Percentiles rank a stretch among this genome's conserved stretches.
Conservation (phyloP, 805 yeast species). For the Teunomyces aglyptinius region DNA sequence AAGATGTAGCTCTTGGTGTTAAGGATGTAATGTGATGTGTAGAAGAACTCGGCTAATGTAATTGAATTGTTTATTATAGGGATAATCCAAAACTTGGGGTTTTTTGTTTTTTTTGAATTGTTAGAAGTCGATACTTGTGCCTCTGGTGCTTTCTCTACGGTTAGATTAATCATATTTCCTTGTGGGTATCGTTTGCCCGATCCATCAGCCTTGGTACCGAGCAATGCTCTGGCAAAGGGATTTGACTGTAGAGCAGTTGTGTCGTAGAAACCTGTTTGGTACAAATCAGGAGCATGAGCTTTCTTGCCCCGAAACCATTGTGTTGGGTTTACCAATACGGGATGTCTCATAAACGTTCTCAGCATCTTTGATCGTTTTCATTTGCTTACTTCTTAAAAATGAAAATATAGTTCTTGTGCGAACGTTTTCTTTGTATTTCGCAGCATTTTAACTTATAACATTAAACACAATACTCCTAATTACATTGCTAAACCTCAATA, state of each 20-base stretch:
- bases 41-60: conserved; percentile 1
- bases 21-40: conserved; percentile 27
- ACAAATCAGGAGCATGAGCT: conserved; percentile 19
- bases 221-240: conserved; percentile 27
- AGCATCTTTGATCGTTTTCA: background rate
- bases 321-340: conserved; percentile 29
- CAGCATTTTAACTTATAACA: background rate
- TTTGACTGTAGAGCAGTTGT: conserved; percentile 16
- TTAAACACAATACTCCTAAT: background rate
- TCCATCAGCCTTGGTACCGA: conserved; percentile 26
- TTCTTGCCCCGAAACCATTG: conserved; percentile 24
- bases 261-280: conserved; percentile 17
- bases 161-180: conserved; percentile 24
- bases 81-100: conserved; percentile 3
- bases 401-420: background rate
- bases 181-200: conserved; percentile 23
- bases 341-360: conserved; percentile 22
- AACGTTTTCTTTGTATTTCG: too few relatives aligned
- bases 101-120: background rate
- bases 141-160: conserved; percentile 8
- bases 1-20: conserved; percentile 20
- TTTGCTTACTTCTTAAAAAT: background rate
- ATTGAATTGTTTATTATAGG: conserved; percentile 9
- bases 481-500: conserved; percentile 14
- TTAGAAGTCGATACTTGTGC: background rate